These are phyloP conservation scores for Senna siamea DNA, from an alignment of 306 rosid genomes.

Conservation along the genomic window DNA sequence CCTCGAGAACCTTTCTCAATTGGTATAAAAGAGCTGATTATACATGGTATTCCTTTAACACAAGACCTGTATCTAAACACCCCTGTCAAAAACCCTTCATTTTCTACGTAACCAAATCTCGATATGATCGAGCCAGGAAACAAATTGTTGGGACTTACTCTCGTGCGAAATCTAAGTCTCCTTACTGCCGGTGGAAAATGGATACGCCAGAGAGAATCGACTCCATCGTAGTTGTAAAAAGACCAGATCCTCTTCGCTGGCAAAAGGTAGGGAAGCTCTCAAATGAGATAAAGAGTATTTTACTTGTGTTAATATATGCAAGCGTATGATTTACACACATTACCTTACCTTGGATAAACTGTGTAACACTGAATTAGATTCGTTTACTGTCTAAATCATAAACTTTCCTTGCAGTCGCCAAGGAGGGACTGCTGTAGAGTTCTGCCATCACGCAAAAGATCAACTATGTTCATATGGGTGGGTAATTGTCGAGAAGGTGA, in stretches of 20 bases:
- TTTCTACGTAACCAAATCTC: conserved; percentile 52
- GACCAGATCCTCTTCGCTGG: conserved; percentile 78
- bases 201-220: conserved; percentile 61
- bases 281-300: background rate
- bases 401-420: conserved; percentile 72
- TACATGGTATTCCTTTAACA: conserved; percentile 90
- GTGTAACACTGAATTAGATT: background rate
- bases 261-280: conserved; percentile 53
- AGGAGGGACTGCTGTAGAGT: conserved; percentile 92
- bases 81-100: conserved; percentile 83
- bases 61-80: conserved; percentile 78
- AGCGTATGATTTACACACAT: background rate
- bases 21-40: conserved; percentile 83
- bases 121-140: conserved; percentile 44
- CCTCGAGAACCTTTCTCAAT: conserved; percentile 79
- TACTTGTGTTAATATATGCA: background rate
- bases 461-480: conserved; percentile 66
- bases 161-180: conserved; percentile 42
- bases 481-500: conserved; percentile 71
- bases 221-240: conserved; percentile 63
- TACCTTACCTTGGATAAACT: background rate
- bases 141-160: conserved; percentile 49
- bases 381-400: conserved; percentile 25
- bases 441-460: conserved; percentile 52
- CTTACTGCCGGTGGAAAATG: conserved; percentile 71